These are phyloP conservation scores for Priceomyces melissophilus DNA, from an alignment of 805 yeast species.

Conservation along the genomic window DNA sequence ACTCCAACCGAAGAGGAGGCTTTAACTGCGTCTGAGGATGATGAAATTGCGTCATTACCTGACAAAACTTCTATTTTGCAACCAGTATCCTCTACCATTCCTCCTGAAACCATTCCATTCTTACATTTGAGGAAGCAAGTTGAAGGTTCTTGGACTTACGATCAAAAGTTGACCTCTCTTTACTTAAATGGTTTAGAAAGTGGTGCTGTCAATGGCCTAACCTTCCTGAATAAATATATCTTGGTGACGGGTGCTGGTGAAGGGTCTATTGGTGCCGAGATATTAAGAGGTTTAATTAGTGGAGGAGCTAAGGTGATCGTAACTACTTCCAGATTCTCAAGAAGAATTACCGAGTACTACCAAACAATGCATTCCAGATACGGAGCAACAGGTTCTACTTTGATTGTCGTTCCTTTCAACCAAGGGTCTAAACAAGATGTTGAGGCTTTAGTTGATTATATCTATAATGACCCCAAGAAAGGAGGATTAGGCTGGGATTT, in stretches of 20 bases:
- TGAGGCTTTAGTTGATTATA: constrained; percentile 76
- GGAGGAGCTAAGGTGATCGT: constrained; percentile 98
- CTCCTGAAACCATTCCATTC: constrained; percentile 89
- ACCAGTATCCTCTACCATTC: constrained; percentile 70
- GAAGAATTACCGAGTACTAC: constrained; percentile 91
- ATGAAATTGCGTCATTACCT: constrained; percentile 83
- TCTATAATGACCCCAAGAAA: constrained; percentile 76
- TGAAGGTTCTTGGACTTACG: constrained; percentile 80
- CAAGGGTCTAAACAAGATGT: constrained; percentile 97
- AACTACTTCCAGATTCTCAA: constrained; percentile 93
- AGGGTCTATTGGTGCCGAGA: constrained; percentile 97
- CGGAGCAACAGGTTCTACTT: constrained; percentile 89
- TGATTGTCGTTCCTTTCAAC: constrained; percentile 97
- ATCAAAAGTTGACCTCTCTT: constrained; percentile 67
- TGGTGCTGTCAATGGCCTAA: constrained; percentile 91
- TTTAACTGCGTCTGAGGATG: constrained; percentile 56
- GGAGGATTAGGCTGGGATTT: constrained; percentile 98
- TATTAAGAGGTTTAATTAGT: constrained; percentile 87
- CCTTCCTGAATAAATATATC: constrained; percentile 84
- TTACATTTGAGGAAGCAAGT: constrained; percentile 83
- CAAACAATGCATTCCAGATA: constrained; percentile 88
- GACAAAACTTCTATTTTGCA: constrained; percentile 64
- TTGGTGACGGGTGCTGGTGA: constrained; percentile 98
- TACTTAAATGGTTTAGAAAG: constrained; percentile 89
- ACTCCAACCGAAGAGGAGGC: constrained; percentile 33